Conservation (phyloP, 1,139 yeast genomes). For the Blastobotrys petasosporus region DNA sequence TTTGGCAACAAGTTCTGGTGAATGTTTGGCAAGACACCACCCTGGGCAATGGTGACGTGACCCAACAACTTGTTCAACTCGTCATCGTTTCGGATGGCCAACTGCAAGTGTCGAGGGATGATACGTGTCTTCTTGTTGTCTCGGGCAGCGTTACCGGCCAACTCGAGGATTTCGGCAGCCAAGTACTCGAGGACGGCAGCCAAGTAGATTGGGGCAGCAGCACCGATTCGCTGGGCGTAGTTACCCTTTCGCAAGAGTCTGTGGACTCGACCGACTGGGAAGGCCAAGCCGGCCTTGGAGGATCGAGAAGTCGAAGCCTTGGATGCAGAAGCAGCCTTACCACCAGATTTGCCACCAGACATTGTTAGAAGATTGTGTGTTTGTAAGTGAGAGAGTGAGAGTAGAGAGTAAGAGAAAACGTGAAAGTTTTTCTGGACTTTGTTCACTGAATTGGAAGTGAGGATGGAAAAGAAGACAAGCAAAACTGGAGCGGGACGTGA, state of each 20-base stretch:
- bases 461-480: constrained; percentile 18
- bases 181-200: constrained; percentile 95
- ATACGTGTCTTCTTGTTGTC: constrained; percentile 98
- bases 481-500: constrained; percentile 8
- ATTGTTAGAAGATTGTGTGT: constrained; percentile 39
- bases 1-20: constrained; percentile 94
- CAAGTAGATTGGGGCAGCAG: constrained; percentile 94
- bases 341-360: constrained; percentile 97
- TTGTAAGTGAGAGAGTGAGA: constrained; percentile 1
- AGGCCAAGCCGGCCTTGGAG: constrained; percentile 95
- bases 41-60: constrained; percentile 92
- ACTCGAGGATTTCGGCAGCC: constrained; percentile 94
- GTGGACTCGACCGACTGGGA: constrained; percentile 99
- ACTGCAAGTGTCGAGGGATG: constrained; percentile 96
- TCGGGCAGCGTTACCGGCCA: constrained; percentile 99
- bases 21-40: constrained; percentile 95
- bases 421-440: constrained; percentile 26
- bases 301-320: constrained; percentile 97
- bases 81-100: constrained; percentile 98
- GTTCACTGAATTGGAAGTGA: constrained; percentile 16
- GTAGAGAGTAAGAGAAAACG: constrained; percentile 4
- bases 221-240: constrained; percentile 99
- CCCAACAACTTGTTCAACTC: constrained; percentile 92
- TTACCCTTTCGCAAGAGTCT: constrained; percentile 95
- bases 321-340: constrained; percentile 85